phyloP scores from a whole-genome alignment of 2,329 filamentous ascomycete species.

The Fusarium staphyleae region DNA sequence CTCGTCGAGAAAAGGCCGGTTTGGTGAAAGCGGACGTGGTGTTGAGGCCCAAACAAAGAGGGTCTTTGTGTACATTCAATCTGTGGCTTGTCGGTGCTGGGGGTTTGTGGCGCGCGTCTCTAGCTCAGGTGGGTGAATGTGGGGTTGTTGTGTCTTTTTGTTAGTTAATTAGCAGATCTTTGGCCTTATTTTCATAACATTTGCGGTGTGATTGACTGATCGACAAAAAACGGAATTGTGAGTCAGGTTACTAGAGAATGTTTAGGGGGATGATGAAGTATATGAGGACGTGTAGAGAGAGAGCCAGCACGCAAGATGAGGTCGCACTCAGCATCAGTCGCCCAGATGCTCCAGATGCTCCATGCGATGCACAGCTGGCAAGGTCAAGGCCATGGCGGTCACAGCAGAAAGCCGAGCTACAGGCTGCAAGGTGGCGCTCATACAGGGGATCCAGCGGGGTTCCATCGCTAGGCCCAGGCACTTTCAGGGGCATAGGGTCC shows the following conservation, averaged over 20 bases:
- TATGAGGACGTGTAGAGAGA: background rate
- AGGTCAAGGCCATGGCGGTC: constrained; percentile 1
- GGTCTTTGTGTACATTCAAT: constrained; percentile 17
- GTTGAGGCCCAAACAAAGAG: constrained; percentile 32
- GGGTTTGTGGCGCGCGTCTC: constrained; percentile 15
- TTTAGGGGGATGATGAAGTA: background rate
- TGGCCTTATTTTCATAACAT: constrained; percentile 4
- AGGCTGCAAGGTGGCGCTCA: constrained; percentile 12
- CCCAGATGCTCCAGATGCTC: constrained; percentile 8
- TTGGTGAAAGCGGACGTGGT: constrained; percentile 28
- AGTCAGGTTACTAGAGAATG: background rate
- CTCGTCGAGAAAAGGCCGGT: constrained; percentile 17
- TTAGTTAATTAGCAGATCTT: constrained; percentile 26
- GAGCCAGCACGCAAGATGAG: constrained; percentile 20
- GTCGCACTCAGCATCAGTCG: constrained; percentile 11
- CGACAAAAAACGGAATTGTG: constrained; percentile 16
- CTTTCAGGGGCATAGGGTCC: constrained; percentile 10
- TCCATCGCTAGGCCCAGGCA: constrained; percentile 7
- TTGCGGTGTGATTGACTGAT: background rate
- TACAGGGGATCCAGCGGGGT: constrained; percentile 24
- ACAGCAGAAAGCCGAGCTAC: constrained; percentile 11
- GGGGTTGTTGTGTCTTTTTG: constrained; percentile 32
- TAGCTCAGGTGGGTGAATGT: constrained; percentile 21
- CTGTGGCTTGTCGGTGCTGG: constrained; percentile 20
- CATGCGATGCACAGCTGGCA: background rate